phyloP scores from a whole-genome alignment of 1,284 basidiomycete species.

The Ustilago loliicola region DNA sequence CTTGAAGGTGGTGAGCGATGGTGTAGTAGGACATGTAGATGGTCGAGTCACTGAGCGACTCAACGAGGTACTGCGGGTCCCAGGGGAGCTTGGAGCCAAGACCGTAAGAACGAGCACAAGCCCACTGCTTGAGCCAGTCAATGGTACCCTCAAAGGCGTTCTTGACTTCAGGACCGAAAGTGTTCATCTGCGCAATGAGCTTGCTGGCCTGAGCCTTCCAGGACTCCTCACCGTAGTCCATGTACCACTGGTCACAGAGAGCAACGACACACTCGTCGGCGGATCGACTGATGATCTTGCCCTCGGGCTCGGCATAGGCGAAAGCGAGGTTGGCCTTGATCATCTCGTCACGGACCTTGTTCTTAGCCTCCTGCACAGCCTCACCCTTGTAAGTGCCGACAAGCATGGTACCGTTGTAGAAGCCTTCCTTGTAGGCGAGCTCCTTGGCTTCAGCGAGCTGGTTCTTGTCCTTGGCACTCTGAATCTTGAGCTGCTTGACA shows the following conservation, averaged over 20 bases:
- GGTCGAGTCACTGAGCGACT: slow-evolving; percentile 96
- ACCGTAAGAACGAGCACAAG: slow-evolving; percentile 96
- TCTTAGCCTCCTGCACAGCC: slow-evolving; percentile 90
- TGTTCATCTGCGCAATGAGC: slow-evolving; percentile 89
- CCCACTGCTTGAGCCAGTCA: slow-evolving; percentile 98
- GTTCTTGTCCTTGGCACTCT: slow-evolving; percentile 86
- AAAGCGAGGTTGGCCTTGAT: slow-evolving; percentile 84
- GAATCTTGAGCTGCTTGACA: slow-evolving; percentile 91
- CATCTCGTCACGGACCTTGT: slow-evolving; percentile 86
- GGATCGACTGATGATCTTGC: slow-evolving; percentile 87
- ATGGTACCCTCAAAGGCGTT: slow-evolving; percentile 92
- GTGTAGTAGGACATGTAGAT: slow-evolving; percentile 99
- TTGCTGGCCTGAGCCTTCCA: slow-evolving; percentile 90
- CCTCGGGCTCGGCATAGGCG: slow-evolving; percentile 96
- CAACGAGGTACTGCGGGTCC: slow-evolving; percentile 96
- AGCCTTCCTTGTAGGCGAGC: slow-evolving; percentile 97
- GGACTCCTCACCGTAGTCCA: slow-evolving; percentile 91
- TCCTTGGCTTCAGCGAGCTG: slow-evolving; percentile 97
- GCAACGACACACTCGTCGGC: slow-evolving; percentile 97
- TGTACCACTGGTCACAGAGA: slow-evolving; percentile 98
- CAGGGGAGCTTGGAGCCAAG: slow-evolving; percentile 96
- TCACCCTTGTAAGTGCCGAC: slow-evolving; percentile 89
- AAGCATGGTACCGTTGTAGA: slow-evolving; percentile 91
- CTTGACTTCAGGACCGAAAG: slow-evolving; percentile 88
- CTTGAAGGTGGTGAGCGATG: slow-evolving; percentile 77